Evolutionary conservation across 2,329 filamentous ascomycete species (phyloP).

Genomic region (Diaporthe citriasiana): DNA sequence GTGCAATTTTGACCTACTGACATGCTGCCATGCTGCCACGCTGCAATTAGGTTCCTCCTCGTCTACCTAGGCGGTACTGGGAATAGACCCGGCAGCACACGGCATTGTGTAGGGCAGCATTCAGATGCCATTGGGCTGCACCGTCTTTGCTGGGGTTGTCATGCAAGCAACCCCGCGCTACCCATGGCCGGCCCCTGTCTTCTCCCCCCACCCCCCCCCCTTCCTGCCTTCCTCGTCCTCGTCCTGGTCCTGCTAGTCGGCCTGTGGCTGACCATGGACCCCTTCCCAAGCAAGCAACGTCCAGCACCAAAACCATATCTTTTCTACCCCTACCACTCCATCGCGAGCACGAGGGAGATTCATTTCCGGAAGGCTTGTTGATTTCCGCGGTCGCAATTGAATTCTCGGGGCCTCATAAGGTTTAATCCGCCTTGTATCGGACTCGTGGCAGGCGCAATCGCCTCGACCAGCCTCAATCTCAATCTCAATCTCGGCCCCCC

Average conservation of each 20-base stretch:
- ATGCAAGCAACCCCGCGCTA: slow-evolving; percentile 36
- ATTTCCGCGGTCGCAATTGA: slow-evolving; percentile 22
- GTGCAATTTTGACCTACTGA: slow-evolving; percentile 4
- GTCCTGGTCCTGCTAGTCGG: not conserved
- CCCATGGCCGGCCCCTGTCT: not conserved
- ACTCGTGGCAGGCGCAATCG: not conserved
- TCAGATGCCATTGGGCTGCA: slow-evolving; percentile 29
- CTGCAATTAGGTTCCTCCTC: not conserved
- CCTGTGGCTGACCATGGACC: not conserved
- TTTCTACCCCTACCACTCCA: not conserved
- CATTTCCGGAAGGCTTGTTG: slow-evolving; percentile 30
- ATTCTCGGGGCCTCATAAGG: slow-evolving; percentile 11
- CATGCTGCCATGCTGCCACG: not conserved
- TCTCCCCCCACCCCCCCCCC: not conserved
- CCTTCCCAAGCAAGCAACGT: not conserved
- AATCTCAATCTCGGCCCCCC: too few species aligned
- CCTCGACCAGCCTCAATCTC: not conserved
- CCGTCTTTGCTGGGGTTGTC: slow-evolving; percentile 12
- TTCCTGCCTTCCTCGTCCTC: slow-evolving; percentile 1
- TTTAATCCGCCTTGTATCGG: slow-evolving; percentile 21
- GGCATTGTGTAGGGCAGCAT: slow-evolving; percentile 27
- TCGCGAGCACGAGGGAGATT: slow-evolving; percentile 9
- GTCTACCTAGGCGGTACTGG: slow-evolving; percentile 5
- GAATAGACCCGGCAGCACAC: not conserved
- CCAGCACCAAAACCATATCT: slow-evolving; percentile 17